Conservation (phyloP, 2,329 filamentous ascomycete genomes). For the Colletotrichum endophyticum region DNA sequence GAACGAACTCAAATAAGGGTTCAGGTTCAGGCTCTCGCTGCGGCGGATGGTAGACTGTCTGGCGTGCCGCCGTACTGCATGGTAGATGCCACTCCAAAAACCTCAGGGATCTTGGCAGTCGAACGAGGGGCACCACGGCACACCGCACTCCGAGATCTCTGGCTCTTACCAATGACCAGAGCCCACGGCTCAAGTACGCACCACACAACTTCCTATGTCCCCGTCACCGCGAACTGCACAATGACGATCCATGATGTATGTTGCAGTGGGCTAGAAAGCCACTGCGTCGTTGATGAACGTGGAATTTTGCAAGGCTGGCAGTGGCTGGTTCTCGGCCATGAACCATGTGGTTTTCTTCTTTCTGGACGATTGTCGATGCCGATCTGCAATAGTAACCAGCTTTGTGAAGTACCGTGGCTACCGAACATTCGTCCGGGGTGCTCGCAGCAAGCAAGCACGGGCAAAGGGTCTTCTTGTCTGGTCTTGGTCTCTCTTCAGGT, state of each 20-base stretch:
- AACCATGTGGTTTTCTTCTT: background rate
- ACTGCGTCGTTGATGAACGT: background rate
- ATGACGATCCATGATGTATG: conserved; percentile 11
- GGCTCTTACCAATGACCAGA: background rate
- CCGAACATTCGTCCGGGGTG: background rate
- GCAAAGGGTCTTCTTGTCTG: background rate
- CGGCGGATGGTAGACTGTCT: background rate
- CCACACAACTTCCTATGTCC: background rate
- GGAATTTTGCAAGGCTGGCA: background rate
- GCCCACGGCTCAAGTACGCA: background rate
- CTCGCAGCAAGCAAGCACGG: background rate
- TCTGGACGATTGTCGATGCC: background rate
- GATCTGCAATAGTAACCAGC: background rate
- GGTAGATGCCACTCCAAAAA: background rate
- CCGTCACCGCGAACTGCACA: background rate
- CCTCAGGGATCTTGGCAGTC: background rate
- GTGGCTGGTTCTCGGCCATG: background rate
- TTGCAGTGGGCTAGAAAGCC: background rate
- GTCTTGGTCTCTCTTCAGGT: background rate
- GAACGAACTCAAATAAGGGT: background rate
- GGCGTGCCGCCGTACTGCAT: background rate
- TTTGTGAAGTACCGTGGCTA: background rate
- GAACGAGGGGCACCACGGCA: background rate
- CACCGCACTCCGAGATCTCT: background rate
- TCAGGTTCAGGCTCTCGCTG: background rate